A percentile compares a stretch with the other conserved stretches of the same genome.
phyloP scores from a whole-genome alignment of 768 basidiomycete species.

The Lactarius hengduanensis region DNA sequence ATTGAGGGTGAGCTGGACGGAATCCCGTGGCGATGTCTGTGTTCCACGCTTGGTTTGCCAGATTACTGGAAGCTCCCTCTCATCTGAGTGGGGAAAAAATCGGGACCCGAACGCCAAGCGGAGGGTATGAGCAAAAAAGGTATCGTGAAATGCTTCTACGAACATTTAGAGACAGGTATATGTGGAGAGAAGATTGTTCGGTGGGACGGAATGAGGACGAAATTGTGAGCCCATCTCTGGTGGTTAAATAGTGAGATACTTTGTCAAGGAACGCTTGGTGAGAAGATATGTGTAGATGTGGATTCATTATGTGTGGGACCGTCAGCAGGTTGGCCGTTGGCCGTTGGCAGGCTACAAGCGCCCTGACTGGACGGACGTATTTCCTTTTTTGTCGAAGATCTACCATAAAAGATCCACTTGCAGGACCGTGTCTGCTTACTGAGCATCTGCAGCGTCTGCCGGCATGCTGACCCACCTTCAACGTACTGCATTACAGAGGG shows the following conservation, averaged over 20 bases:
- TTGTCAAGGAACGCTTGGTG: neutral
- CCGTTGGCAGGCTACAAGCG: too few relatives aligned
- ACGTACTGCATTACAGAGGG: too few relatives aligned
- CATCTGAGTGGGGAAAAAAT: slow-evolving; percentile 30
- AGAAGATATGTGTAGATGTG: neutral
- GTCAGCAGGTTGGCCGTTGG: too few relatives aligned
- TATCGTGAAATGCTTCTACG: slow-evolving; percentile 32
- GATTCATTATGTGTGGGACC: neutral
- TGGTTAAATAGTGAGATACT: slow-evolving; percentile 14
- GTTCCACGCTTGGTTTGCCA: slow-evolving; percentile 22
- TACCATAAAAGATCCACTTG: too few relatives aligned
- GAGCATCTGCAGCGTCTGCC: too few relatives aligned
- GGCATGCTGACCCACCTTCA: too few relatives aligned
- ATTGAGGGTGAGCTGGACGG: neutral
- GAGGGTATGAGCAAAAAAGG: slow-evolving; percentile 35
- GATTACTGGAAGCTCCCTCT: slow-evolving; percentile 21
- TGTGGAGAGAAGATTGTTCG: neutral
- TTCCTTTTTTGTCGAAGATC: too few relatives aligned
- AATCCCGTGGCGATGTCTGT: slow-evolving; percentile 10
- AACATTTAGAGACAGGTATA: neutral
- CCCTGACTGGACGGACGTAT: too few relatives aligned
- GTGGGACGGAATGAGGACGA: neutral
- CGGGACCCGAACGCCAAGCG: slow-evolving; percentile 32
- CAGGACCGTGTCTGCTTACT: too few relatives aligned
- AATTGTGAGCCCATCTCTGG: neutral